Percentiles rank a stretch among this genome's conserved stretches.
Conservation (phyloP, 176 grass and related monocot species). For the Alloteropsis semialata region DNA sequence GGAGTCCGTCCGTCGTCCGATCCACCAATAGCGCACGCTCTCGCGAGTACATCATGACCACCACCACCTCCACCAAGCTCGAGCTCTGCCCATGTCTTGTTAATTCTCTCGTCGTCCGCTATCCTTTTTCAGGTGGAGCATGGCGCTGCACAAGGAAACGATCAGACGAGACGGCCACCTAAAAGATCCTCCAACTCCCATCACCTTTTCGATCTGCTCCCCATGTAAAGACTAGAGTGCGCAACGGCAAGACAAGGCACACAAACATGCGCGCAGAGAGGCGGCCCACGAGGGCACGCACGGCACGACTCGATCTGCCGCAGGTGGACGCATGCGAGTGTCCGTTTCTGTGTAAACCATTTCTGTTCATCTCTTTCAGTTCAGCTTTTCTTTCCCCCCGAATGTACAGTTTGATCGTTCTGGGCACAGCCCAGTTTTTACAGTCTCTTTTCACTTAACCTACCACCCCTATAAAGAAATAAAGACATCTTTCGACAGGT, state of each 20-base stretch:
- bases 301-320: not conserved
- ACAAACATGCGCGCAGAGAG: not conserved
- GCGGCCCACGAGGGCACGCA: not conserved
- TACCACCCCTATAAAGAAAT: slow-evolving; percentile 20
- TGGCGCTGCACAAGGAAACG: slow-evolving; percentile 1
- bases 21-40: not conserved
- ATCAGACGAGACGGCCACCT: not conserved
- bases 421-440: slow-evolving; percentile 11
- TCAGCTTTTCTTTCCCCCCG: not conserved
- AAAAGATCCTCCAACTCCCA: slow-evolving; percentile 1
- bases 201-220: slow-evolving; percentile 15
- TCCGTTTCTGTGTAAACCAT: slow-evolving; percentile 30
- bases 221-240: not conserved
- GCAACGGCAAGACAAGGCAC: not conserved
- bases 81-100: not conserved
- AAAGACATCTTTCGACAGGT: slow-evolving; percentile 21
- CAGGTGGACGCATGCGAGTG: slow-evolving; percentile 14
- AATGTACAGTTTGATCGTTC: slow-evolving; percentile 44
- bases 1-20: not conserved
- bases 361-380: slow-evolving; percentile 26
- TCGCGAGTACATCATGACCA: not conserved
- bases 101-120: not conserved
- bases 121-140: not conserved
- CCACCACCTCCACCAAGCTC: too few species aligned
- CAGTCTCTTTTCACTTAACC: slow-evolving; percentile 32